Base-by-base conservation (phyloP, 345 rosid species). In the Hibiscus mutabilis region DNA sequence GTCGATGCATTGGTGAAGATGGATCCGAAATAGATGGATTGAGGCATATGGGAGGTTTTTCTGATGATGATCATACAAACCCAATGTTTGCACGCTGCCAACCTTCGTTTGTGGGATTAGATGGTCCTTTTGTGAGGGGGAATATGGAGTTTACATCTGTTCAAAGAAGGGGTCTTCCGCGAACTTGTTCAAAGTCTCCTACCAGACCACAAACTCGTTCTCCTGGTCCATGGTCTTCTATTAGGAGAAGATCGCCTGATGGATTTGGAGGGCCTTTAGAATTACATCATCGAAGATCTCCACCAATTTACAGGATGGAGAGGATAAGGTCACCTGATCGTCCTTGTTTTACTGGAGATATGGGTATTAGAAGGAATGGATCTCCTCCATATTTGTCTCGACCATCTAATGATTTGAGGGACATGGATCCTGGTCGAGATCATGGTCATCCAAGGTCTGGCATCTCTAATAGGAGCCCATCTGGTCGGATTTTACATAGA, bases 201-300 rank as follows among this genome's bases (percentile, higher is more conserved):
- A 18, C 77, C 29, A 84, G 91, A 79, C 78, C 81, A 74, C 82
- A 89, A 63, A 78, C 85, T 64, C 83, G 86, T 57, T 84, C 94
- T 67, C 88, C 90, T 60, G 85, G 86, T 85, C 82, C 84, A 56
- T 88, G 96, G 87, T 78, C 88, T 19, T 78, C 97, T 74, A 82
- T 84, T 15, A 80, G 91, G 84, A 85, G 90, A 80, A 85, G 96
- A 74, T 79, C 98, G 29, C 89, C 88, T 9, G 89, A 89, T 71
- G 89, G 82, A 2, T 89, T 86, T 78, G 82, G 75, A 80, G 89
- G 89, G 61, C 84, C 80, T 65, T 70, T 84, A 63, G 93, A 89
- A 24, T 82, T 90, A 79, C 76, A 82, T 73, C 81, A 74, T 78
- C 82, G 81, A 69, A 82, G 89, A 62, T 89, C 96, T 44, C 84